Evolutionary conservation across 148 eudicot genomes (phyloP).

Genomic region (Vaccinium macrocarpon): DNA sequence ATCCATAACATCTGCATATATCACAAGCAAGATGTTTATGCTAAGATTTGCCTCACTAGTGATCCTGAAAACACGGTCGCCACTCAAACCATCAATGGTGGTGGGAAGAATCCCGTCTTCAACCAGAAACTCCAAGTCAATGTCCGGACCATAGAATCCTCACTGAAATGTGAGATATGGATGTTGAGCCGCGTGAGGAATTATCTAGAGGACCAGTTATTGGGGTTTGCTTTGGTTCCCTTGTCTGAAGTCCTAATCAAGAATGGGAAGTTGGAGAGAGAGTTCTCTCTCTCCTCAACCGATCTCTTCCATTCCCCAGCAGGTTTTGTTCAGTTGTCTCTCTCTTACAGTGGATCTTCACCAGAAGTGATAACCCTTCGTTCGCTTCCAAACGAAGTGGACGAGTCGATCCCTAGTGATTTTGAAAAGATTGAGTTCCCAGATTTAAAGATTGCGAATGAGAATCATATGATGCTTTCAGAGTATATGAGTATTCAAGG

Average conservation of each 20-base stretch:
- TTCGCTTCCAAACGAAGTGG: conserved; percentile 5
- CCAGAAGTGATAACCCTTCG: conserved; percentile 58
- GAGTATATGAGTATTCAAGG: conserved; percentile 56
- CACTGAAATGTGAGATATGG: conserved; percentile 86
- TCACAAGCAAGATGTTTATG: conserved; percentile 93
- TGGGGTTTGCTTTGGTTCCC: conserved; percentile 83
- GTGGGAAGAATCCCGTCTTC: conserved; percentile 80
- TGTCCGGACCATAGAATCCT: conserved; percentile 50
- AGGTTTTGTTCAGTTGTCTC: conserved; percentile 73
- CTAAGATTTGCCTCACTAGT: conserved; percentile 73
- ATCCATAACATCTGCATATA: conserved; percentile 92
- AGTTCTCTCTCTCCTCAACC: conserved; percentile 78
- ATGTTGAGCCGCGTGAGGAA: conserved; percentile 90
- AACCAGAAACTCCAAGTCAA: conserved; percentile 49
- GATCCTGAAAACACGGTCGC: conserved; percentile 69
- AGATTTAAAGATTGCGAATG: conserved; percentile 60
- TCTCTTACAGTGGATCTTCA: conserved; percentile 57
- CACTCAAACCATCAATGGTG: conserved; percentile 75
- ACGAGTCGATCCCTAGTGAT: conserved; percentile 36
- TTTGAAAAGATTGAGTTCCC: conserved; percentile 80
- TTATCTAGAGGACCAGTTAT: conserved; percentile 81
- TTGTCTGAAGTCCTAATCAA: conserved; percentile 57
- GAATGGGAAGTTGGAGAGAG: conserved; percentile 61
- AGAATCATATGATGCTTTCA: conserved; percentile 77
- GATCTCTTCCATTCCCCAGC: conserved; percentile 89